Base-by-base conservation (phyloP, 768 basidiomycete species). In the Daedalea quercina region DNA sequence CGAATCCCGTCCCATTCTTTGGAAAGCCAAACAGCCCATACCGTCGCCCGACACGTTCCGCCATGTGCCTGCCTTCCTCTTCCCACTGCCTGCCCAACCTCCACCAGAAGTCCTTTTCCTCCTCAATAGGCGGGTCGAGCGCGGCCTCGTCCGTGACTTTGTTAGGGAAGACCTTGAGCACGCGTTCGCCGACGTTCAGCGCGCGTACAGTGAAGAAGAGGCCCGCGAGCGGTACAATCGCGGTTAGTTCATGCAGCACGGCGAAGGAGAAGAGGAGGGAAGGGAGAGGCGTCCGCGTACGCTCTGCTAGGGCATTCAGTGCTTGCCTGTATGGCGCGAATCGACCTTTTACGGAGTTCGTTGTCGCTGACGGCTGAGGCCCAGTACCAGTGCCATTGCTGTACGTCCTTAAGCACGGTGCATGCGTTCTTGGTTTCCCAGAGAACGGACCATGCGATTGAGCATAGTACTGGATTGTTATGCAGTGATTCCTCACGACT, bases 1-100 rank as follows among this genome's bases (percentile, higher is more conserved):
- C n/a, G 7, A 48, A 42, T 17, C 23, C 26, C 33, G 37, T 23
- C 47, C 50, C 55, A 2, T 48, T 51, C 63, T 85, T 87, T 67
- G 82, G 77, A 59, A 82, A 85, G 9, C 91, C 92, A 66, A 93
- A 87, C 11, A 88, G 53, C 1, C 91, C 91, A 67, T 95, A 94
- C 35, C 85, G 76, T 52, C 72, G 72, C 11, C 90, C 91, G 9
- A 94, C 77, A 26, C 81, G 76, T 37, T 74, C 77, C 1, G 87
- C 84, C 78, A 84, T 84, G 19, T 67, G 66, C 67, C 87, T 81
- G 9, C 90, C 92, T 49, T 94, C 90, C 11, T 81, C 75, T n/a
- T 87, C 72, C 90, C 89, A 92, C 6, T 63, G 68, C 45, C 69
- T 69, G 24, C 80, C 61, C 52, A 40, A 6, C 19, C 37, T 15